Evolutionary conservation across 129 eudicot genomes (phyloP), one percentile per base, ranked within the genome.

Genomic region (Pulicaria dysenterica): DNA sequence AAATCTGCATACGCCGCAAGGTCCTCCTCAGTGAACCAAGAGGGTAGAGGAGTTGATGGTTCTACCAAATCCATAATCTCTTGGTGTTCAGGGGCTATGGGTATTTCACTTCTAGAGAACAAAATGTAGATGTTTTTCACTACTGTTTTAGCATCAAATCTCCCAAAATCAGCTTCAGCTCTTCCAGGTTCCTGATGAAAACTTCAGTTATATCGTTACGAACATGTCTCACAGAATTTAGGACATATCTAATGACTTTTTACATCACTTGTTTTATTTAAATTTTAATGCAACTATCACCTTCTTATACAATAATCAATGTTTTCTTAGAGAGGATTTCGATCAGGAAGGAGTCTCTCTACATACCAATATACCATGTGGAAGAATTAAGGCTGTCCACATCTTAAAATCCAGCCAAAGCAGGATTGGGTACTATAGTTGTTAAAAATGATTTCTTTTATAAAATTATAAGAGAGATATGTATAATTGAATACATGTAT

Each of bases 1-100:
- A 70, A 47, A 15, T 58, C 68, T 2, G 77, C 91, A 69, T 83
- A 86, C 4, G 19, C 50, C 3, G 72, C 39, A 62, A 86, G 79
- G 59, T 86, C 91, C 1, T 83, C 83, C 70, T 83, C 80, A 1
- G 83, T 76, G 59, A 86, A 70, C 87, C 87, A 86, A 60, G 87
- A 54, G 8, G 88, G 88, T 14, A 86, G 60, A 56, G 90, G 85
- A 45, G 81, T 56, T 13, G 71, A 63, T 7, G 79, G 74, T 9
- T 74, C 85, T 37, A 86, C 91, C 49, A 86, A 15, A 54, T 86
- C 85, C 87, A 86, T 83, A 6, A 86, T 86, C 74, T 86, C 91
- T 44, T 83, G 77, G 47, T 74, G 72, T 47, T 80, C 83, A 5
- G 12, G 3, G 6, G 91, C 85, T 24, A 83, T 73, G 1, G 84